Percentiles rank a stretch among this genome's conserved stretches.
Evolutionary conservation across 305 asterid species (phyloP).

Genomic region (Ajuga reptans): DNA sequence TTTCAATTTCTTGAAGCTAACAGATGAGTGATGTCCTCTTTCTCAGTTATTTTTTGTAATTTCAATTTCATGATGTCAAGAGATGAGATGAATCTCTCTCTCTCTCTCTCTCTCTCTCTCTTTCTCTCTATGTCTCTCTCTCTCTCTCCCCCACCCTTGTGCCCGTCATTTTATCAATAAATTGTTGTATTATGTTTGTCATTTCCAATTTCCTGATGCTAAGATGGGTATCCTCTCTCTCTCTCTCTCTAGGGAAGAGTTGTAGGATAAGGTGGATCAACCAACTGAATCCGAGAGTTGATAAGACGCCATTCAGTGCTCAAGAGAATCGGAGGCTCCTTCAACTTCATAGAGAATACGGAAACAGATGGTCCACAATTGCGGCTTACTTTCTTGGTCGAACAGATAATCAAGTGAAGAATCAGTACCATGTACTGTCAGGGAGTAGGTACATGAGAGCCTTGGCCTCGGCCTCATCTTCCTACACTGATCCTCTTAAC

Average conservation of each 20-base stretch:
- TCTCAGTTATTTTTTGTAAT: neutral
- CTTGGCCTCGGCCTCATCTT: neutral
- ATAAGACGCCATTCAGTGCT: slow-evolving; percentile 27
- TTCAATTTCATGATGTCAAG: neutral
- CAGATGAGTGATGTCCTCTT: neutral
- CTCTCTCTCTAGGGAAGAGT: slow-evolving; percentile 32
- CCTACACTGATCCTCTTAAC: neutral
- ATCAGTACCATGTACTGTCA: slow-evolving; percentile 33
- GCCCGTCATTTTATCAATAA: neutral
- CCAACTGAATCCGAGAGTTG: slow-evolving; percentile 32
- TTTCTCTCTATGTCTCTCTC: too few species aligned
- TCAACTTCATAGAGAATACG: slow-evolving; percentile 22
- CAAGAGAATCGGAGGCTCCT: slow-evolving; percentile 28
- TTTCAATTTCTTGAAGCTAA: slow-evolving; percentile 1
- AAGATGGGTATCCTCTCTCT: neutral
- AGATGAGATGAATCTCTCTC: neutral
- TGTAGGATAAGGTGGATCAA: slow-evolving; percentile 44
- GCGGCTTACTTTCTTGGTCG: slow-evolving; percentile 25
- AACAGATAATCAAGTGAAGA: slow-evolving; percentile 43
- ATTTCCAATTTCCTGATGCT: slow-evolving; percentile 4
- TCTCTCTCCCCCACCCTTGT: too few species aligned
- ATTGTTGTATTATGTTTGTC: neutral
- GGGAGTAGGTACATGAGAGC: slow-evolving; percentile 16
- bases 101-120: too few species aligned
- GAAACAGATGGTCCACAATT: slow-evolving; percentile 38